Base-by-base conservation (phyloP, 192 early-diverging fungal genomes). In the Podila minutissima region DNA sequence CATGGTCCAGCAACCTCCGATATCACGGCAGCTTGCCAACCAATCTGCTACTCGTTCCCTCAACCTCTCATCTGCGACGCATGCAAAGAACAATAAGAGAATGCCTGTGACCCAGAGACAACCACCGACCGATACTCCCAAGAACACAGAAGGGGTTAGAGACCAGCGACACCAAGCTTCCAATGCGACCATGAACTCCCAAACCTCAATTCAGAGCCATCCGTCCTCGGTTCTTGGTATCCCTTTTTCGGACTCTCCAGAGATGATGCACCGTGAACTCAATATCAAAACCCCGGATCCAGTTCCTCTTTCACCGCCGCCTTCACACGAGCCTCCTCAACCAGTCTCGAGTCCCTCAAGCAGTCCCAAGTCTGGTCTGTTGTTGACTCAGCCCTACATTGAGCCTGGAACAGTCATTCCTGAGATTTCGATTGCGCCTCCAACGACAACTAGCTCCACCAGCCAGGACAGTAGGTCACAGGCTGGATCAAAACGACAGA, bases 121-220 rank as follows among this genome's bases (percentile, higher is more conserved):
- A 17, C 3, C 12, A 46, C 13, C 3, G 0, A 4, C 41, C 41
- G 41, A 13, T 15, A 15, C 41, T 17, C 41, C 13, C 41, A 55
- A 9, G 6, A 55, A n/a, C n/a, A 22, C 53, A 11, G 53, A 5
- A 24, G 8, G 6, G 5, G 19, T 7, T 6, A 26, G n/a, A 55
- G 53, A 61, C 17, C 59, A 33, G 3, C 59, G 59, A 17, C 28
- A 28, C 28, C 59, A 61, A 33, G 59, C 59, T 19, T 32, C 28
- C 26, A 35, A 61, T 31, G 6, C 35, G 59, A 61, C 59, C 11
- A 19, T 33, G 19, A 32, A 32, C 5, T 12, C 28, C 5, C 26
- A 32, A 61, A 33, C 59, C 9, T 61, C 75, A 1, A 57, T 53
- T 0, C 69, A 72, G 38, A 78, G 75, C 48, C 69, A 71, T 33